Evolutionary conservation across 2,329 filamentous ascomycete species (phyloP).

Genomic region (Colletotrichum tabaci): DNA sequence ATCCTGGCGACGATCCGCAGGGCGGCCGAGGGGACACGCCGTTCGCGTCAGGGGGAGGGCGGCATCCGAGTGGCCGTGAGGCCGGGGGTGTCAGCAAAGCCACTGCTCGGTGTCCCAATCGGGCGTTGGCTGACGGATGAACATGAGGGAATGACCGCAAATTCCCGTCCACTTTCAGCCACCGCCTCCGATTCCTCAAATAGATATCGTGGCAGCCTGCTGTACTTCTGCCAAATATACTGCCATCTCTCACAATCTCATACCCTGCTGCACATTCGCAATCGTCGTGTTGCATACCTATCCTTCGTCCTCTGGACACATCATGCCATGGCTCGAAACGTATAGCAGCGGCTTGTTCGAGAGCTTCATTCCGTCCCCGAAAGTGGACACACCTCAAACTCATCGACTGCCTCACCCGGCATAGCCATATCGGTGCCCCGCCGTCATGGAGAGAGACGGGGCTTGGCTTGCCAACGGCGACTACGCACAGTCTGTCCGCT

Average conservation of each 20-base stretch:
- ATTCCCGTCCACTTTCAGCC: conserved; percentile 22
- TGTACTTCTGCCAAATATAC: neutral
- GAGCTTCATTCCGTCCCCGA: neutral
- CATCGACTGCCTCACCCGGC: neutral
- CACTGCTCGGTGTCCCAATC: conserved; percentile 40
- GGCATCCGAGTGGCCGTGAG: neutral
- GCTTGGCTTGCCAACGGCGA: conserved; percentile 34
- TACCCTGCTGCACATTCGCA: neutral
- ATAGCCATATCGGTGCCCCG: neutral
- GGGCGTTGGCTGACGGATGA: conserved; percentile 18
- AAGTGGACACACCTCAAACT: neutral
- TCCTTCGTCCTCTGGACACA: neutral
- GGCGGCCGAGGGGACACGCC: neutral
- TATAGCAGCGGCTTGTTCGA: conserved; percentile 1
- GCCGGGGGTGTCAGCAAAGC: conserved; percentile 28
- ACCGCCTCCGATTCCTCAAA: neutral
- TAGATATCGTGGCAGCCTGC: conserved; percentile 19
- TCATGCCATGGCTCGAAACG: conserved; percentile 9
- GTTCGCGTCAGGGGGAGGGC: neutral
- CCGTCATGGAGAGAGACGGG: conserved; percentile 31
- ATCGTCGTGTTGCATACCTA: neutral
- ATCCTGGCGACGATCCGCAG: neutral
- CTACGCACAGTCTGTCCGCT: conserved; percentile 40
- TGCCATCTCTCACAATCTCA: neutral
- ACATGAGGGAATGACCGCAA: conserved; percentile 1